These are phyloP conservation scores for Hamigera avellanea DNA, from an alignment of 495 filamentous ascomycete genomes.

Conservation along the genomic window DNA sequence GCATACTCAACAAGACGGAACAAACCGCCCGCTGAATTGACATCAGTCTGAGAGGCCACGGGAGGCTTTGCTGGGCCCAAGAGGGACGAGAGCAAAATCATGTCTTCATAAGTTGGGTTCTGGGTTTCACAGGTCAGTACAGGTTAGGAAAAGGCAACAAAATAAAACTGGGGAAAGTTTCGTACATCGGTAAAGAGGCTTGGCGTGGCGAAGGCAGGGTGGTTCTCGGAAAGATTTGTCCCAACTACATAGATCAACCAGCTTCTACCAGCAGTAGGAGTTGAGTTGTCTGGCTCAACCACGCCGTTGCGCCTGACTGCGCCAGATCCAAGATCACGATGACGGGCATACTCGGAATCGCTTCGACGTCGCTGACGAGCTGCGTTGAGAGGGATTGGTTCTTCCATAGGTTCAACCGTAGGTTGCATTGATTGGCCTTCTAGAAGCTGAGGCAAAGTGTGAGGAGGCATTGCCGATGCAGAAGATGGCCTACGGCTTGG, in stretches of 20 bases:
- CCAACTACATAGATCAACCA: constrained; percentile 77
- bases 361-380: constrained; percentile 45
- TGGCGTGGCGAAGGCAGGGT: constrained; percentile 64
- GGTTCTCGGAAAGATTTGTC: constrained; percentile 64
- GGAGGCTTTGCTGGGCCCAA: constrained; percentile 66
- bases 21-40: constrained; percentile 51
- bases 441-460: constrained; percentile 21
- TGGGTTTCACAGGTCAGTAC: constrained; percentile 14
- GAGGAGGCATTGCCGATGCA: constrained; percentile 34
- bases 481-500: constrained; percentile 43
- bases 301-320: constrained; percentile 54
- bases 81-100: constrained; percentile 61
- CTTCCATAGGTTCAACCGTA: constrained; percentile 17
- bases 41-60: constrained; percentile 55
- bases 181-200: constrained; percentile 65
- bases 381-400: constrained; percentile 13
- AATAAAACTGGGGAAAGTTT: neutral
- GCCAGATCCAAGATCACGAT: constrained; percentile 49
- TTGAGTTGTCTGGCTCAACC: constrained; percentile 49
- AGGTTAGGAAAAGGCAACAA: neutral
- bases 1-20: constrained; percentile 37
- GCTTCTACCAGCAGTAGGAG: constrained; percentile 43
- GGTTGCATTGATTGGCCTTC: constrained; percentile 23
- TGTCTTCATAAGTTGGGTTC: constrained; percentile 72
- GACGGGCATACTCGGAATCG: constrained; percentile 50